A percentile compares a stretch with the other conserved stretches of the same genome.
phyloP scores from a whole-genome alignment of 805 yeast species.

The Schizosaccharomyces pombe region DNA sequence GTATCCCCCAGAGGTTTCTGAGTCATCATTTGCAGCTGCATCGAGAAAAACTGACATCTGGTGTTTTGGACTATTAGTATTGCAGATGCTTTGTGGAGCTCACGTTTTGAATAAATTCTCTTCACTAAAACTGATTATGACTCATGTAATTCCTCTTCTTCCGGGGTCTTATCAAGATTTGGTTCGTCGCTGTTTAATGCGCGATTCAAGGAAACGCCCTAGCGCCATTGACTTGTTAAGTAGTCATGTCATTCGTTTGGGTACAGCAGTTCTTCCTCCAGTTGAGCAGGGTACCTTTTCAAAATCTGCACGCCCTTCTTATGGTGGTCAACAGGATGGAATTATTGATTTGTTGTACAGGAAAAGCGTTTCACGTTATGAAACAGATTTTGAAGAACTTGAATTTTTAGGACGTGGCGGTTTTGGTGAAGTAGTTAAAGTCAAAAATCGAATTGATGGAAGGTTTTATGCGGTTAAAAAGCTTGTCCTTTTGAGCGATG shows the following conservation, averaged over 20 bases:
- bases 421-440: conserved; percentile 95
- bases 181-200: conserved; percentile 38
- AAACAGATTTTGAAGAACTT: conserved; percentile 83
- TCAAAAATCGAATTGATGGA: conserved; percentile 79
- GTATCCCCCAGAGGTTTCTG: conserved; percentile 59
- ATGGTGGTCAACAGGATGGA: neutral
- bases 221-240: conserved; percentile 71
- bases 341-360: neutral
- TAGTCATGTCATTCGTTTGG: conserved; percentile 43
- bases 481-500: conserved; percentile 48
- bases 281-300: neutral
- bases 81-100: conserved; percentile 39
- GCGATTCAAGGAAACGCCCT: conserved; percentile 45
- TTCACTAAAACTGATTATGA: neutral
- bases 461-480: conserved; percentile 86
- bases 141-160: conserved; percentile 10
- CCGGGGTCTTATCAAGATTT: conserved; percentile 45
- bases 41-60: conserved; percentile 77
- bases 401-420: conserved; percentile 85
- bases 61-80: conserved; percentile 66
- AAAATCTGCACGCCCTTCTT: neutral
- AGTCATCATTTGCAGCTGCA: conserved; percentile 17
- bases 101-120: conserved; percentile 21
- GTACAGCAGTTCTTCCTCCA: neutral
- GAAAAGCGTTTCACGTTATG: conserved; percentile 39